A percentile compares a stretch with the other conserved stretches of the same genome.
Evolutionary conservation across 495 filamentous ascomycete genomes (phyloP).

Genomic region (Penicillium samsonianum): DNA sequence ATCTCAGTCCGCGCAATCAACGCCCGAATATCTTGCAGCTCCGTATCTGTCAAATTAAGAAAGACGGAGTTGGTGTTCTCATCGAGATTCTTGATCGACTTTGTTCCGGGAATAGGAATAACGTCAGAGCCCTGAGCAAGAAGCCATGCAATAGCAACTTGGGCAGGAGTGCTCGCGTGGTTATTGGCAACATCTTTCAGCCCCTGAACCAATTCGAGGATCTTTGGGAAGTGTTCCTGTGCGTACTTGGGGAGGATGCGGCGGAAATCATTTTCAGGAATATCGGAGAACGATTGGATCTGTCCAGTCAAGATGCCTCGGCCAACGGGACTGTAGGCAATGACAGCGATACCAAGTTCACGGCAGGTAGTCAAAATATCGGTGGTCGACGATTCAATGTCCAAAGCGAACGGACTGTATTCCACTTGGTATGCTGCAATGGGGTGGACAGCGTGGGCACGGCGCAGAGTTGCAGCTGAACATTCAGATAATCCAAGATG

Average conservation of each 20-base stretch:
- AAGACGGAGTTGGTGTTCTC: constrained; percentile 52
- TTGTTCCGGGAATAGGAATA: constrained; percentile 60
- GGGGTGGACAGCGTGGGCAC: constrained; percentile 61
- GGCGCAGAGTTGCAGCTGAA: constrained; percentile 56
- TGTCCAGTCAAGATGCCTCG: constrained; percentile 59
- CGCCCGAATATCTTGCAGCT: constrained; percentile 33
- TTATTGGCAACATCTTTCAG: constrained; percentile 46
- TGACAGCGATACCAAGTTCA: constrained; percentile 62
- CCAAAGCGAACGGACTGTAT: constrained; percentile 59
- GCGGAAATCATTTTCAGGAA: constrained; percentile 44
- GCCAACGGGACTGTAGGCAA: constrained; percentile 65
- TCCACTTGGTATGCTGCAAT: constrained; percentile 66
- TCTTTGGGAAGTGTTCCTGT: constrained; percentile 53
- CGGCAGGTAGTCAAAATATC: constrained; percentile 55
- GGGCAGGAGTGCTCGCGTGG: constrained; percentile 10
- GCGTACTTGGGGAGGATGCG: constrained; percentile 45
- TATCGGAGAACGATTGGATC: constrained; percentile 46
- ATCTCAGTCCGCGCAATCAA: constrained; percentile 16
- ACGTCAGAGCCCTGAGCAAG: constrained; percentile 53
- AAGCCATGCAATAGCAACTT: constrained; percentile 22
- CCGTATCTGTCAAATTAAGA: constrained; percentile 48
- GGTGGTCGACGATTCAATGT: constrained; percentile 55
- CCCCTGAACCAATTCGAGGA: constrained; percentile 47
- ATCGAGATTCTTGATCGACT: constrained; percentile 52
- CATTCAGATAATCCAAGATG: constrained; percentile 59